Percentiles rank a stretch among this genome's conserved stretches.
These are phyloP conservation scores for Glebionis coronaria DNA, from an alignment of 129 eudicot genomes.

Conservation along the genomic window DNA sequence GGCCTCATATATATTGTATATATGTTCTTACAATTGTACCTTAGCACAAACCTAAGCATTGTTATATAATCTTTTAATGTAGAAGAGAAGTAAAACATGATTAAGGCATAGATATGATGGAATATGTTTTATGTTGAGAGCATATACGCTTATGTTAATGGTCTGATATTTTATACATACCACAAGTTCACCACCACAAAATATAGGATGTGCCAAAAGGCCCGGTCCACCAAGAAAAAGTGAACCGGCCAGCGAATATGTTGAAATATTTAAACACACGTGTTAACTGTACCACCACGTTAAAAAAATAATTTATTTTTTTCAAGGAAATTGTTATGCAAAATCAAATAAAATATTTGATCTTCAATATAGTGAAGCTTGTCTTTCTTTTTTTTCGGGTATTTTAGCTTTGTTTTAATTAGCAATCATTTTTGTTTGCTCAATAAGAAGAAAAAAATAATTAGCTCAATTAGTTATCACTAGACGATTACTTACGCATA, in stretches of 20 bases:
- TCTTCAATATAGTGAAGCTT: no score
- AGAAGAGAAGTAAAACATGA: background rate
- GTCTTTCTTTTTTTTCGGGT: no score
- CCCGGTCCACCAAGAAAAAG: constrained; percentile 7
- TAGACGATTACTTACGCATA: no score
- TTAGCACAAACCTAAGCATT: background rate
- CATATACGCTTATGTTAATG: constrained; percentile 9
- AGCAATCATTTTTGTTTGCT: no score
- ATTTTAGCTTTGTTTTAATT: no score
- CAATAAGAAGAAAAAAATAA: no score
- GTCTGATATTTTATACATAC: background rate
- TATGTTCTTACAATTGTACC: background rate
- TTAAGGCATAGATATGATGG: constrained; percentile 5
- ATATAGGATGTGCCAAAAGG: constrained; percentile 1
- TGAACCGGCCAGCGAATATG: background rate
- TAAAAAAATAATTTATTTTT: background rate
- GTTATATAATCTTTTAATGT: background rate
- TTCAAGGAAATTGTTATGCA: no score
- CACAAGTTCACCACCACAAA: constrained; percentile 11
- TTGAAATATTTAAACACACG: constrained; percentile 4
- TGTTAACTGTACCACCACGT: constrained; percentile 12
- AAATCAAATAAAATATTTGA: no score
- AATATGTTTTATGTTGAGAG: constrained; percentile 4
- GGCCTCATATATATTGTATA: no score
- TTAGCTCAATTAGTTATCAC: no score